Percentiles rank a stretch among this genome's conserved stretches.
Conservation (phyloP, 2,329 filamentous ascomycete species). For the Neocatenulostroma microsporum region DNA sequence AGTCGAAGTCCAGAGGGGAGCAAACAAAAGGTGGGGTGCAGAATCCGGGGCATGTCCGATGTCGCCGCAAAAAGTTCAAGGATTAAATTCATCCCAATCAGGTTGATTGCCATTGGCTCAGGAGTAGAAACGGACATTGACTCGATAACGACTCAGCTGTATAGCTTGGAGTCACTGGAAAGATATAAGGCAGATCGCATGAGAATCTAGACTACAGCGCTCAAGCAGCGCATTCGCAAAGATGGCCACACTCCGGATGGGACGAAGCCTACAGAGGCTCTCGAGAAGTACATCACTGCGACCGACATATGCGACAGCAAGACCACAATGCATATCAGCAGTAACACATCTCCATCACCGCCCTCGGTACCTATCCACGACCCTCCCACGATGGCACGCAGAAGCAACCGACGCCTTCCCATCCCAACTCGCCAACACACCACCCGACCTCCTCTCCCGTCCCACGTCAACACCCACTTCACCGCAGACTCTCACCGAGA, state of each 20-base stretch:
- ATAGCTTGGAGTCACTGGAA: too few species aligned
- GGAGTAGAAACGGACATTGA: too few species aligned
- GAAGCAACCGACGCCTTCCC: constrained; percentile 51
- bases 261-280: constrained; percentile 16
- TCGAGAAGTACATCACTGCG: neutral
- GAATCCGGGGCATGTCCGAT: neutral
- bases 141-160: too few species aligned
- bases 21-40: neutral
- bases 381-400: constrained; percentile 18
- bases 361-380: constrained; percentile 21
- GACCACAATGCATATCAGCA: constrained; percentile 8
- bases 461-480: constrained; percentile 44
- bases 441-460: constrained; percentile 63
- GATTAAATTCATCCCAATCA: too few species aligned
- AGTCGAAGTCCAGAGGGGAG: too few species aligned
- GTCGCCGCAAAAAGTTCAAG: neutral
- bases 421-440: constrained; percentile 53
- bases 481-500: constrained; percentile 81
- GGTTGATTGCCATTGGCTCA: too few species aligned
- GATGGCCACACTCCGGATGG: constrained; percentile 15
- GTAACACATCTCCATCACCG: constrained; percentile 16
- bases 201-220: neutral
- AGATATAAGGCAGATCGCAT: too few species aligned
- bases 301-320: constrained; percentile 4
- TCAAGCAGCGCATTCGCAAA: neutral